phyloP scores from a whole-genome alignment of 345 rosid species.

The Trapa bicornis region DNA sequence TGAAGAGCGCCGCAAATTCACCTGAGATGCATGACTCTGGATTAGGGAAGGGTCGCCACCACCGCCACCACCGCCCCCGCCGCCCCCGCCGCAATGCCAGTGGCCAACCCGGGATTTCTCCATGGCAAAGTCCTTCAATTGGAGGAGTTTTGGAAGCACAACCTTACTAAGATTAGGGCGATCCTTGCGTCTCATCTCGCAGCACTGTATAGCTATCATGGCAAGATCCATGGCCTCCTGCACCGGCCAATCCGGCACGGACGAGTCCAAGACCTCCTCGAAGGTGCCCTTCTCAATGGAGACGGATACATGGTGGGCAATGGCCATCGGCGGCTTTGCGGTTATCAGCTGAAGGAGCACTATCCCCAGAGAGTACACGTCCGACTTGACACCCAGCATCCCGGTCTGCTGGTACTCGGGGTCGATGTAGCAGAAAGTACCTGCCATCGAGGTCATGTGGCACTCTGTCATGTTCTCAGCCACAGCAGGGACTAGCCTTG shows the following conservation, averaged over 20 bases:
- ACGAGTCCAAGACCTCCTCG: not conserved
- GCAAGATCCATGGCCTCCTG: conserved; percentile 3
- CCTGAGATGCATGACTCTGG: not conserved
- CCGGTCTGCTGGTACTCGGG: conserved; percentile 9
- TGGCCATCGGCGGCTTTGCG: conserved; percentile 4
- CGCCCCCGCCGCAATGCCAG: not conserved
- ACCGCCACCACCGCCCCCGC: not conserved
- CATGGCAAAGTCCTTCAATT: not conserved
- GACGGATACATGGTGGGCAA: not conserved
- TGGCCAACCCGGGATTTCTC: not conserved
- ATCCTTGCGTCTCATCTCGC: conserved; percentile 5
- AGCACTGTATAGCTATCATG: conserved; percentile 1
- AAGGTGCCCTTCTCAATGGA: not conserved
- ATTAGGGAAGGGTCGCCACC: not conserved
- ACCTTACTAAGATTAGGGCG: not conserved
- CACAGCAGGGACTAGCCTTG: conserved; percentile 5
- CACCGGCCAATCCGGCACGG: conserved; percentile 3
- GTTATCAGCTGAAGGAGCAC: conserved; percentile 6
- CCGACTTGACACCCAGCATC: conserved; percentile 7
- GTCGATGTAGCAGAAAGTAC: conserved; percentile 8
- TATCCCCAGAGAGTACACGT: conserved; percentile 5
- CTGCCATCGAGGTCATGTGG: conserved; percentile 3
- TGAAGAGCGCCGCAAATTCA: not conserved
- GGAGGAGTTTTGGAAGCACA: conserved; percentile 2
- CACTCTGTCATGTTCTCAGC: conserved; percentile 6